Percentiles rank a stretch among this genome's conserved stretches.
phyloP scores from a whole-genome alignment of 495 filamentous ascomycete genomes.

The Aspergillus homomorphus region DNA sequence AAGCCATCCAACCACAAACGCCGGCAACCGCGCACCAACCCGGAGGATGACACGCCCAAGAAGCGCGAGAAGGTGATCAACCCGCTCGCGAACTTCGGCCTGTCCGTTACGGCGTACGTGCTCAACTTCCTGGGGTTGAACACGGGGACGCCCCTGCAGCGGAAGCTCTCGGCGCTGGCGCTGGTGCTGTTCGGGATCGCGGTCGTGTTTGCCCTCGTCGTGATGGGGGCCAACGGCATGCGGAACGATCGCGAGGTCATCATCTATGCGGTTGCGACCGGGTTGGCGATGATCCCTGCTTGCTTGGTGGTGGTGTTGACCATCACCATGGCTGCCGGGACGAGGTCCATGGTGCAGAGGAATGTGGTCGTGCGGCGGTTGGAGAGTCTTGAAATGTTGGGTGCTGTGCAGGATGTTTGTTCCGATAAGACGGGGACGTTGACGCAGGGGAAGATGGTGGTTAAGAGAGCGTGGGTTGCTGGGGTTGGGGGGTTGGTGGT shows the following conservation, averaged over 20 bases:
- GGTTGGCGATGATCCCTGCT: slow-evolving; percentile 69
- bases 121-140: slow-evolving; percentile 70
- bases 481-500: slow-evolving; percentile 57
- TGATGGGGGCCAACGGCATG: slow-evolving; percentile 61
- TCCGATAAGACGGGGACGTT: slow-evolving; percentile 72
- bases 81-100: neutral
- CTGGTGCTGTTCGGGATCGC: slow-evolving; percentile 66
- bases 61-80: slow-evolving; percentile 59
- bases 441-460: slow-evolving; percentile 75
- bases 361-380: slow-evolving; percentile 68
- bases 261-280: slow-evolving; percentile 70
- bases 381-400: slow-evolving; percentile 64
- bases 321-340: slow-evolving; percentile 71
- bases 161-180: slow-evolving; percentile 68
- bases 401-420: slow-evolving; percentile 68
- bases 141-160: slow-evolving; percentile 65
- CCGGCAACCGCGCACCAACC: slow-evolving; percentile 51
- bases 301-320: slow-evolving; percentile 74
- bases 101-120: slow-evolving; percentile 63
- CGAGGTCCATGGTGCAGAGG: slow-evolving; percentile 66
- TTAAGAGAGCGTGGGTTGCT: slow-evolving; percentile 78
- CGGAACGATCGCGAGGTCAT: slow-evolving; percentile 59
- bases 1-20: slow-evolving; percentile 38
- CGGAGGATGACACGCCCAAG: slow-evolving; percentile 50
- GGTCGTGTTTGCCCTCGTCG: slow-evolving; percentile 65